phyloP scores from a whole-genome alignment of 2,329 filamentous ascomycete genomes.

The Talaromyces sp. region DNA sequence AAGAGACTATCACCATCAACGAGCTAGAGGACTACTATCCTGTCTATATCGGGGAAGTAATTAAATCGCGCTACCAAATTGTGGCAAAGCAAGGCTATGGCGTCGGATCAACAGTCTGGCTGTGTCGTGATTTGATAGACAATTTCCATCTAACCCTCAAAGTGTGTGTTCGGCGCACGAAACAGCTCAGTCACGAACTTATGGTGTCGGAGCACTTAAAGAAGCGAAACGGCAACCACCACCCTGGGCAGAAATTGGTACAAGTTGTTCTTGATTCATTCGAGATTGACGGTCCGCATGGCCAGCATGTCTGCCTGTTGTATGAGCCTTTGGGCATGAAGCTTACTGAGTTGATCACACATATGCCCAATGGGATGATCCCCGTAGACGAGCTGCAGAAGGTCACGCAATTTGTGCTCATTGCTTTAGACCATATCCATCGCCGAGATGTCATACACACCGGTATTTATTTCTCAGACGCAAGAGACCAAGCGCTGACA shows the following conservation, averaged over 20 bases:
- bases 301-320: background rate
- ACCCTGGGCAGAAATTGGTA: background rate
- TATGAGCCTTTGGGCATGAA: constrained; percentile 2
- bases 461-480: background rate
- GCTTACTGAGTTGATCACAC: background rate
- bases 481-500: too few species aligned
- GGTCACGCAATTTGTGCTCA: background rate
- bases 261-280: constrained; percentile 1
- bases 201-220: background rate
- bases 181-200: background rate
- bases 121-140: constrained; percentile 18
- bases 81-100: constrained; percentile 23
- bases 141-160: too few species aligned
- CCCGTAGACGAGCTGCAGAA: background rate
- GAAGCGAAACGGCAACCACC: background rate
- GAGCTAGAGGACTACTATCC: constrained; percentile 6
- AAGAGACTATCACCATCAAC: background rate
- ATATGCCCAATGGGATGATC: background rate
- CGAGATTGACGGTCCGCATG: background rate
- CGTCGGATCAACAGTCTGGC: constrained; percentile 23
- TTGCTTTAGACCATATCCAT: constrained; percentile 1
- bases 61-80: constrained; percentile 20
- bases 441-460: background rate
- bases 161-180: constrained; percentile 1
- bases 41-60: constrained; percentile 14